Conservation (phyloP, 441 rosid species). For the Raphanus hybrid region DNA sequence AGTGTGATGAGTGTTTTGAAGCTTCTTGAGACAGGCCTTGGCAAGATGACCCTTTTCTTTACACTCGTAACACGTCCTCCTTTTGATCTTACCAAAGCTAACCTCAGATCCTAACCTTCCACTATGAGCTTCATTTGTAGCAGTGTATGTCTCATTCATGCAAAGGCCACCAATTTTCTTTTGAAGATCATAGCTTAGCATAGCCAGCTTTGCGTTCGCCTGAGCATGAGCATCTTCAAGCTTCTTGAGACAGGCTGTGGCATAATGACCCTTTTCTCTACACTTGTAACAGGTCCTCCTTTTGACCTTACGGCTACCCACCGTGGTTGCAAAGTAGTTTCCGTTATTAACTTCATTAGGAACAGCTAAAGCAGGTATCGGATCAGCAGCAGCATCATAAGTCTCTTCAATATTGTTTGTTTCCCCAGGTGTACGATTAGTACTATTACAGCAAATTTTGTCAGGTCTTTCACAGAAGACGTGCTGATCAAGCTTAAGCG, state of each 20-base stretch:
- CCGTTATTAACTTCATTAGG: slow-evolving; percentile 15
- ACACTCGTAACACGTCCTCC: slow-evolving; percentile 60
- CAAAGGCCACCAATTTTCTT: background rate
- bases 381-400: slow-evolving; percentile 49
- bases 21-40: slow-evolving; percentile 71
- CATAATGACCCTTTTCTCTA: background rate
- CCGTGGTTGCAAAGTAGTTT: slow-evolving; percentile 22
- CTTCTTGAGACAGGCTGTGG: background rate
- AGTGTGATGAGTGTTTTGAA: slow-evolving; percentile 28
- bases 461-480: slow-evolving; percentile 77
- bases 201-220: slow-evolving; percentile 21
- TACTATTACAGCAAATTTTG: slow-evolving; percentile 83
- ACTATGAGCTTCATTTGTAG: no score
- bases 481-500: slow-evolving; percentile 83
- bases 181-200: slow-evolving; percentile 11
- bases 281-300: slow-evolving; percentile 34
- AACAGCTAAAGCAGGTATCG: slow-evolving; percentile 16
- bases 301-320: slow-evolving; percentile 64
- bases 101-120: no score
- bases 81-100: background rate
- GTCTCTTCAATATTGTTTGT: slow-evolving; percentile 26
- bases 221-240: slow-evolving; percentile 3
- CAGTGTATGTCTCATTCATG: no score
- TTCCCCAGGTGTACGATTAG: slow-evolving; percentile 43
- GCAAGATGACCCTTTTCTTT: slow-evolving; percentile 86